Evolutionary conservation across 257 asterid species (phyloP).

Genomic region (Mitragyna speciosa): DNA sequence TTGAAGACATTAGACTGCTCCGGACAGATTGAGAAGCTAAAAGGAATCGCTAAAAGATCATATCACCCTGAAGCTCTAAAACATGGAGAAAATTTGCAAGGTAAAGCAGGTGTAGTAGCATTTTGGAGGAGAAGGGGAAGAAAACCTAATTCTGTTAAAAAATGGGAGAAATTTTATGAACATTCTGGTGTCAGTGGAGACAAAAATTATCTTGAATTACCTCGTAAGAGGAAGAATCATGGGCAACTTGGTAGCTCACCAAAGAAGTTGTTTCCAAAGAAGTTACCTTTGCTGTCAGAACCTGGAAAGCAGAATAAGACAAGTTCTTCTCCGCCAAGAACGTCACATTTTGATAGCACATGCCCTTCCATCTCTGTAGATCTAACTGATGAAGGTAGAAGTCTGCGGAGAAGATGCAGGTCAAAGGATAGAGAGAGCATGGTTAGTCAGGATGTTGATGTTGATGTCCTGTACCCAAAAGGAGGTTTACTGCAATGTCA

Average conservation of each 20-base stretch:
- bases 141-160: slow-evolving; percentile 35
- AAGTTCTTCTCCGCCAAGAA: slow-evolving; percentile 8
- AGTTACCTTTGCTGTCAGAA: slow-evolving; percentile 10
- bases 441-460: neutral
- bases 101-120: slow-evolving; percentile 24
- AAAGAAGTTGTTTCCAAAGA: slow-evolving; percentile 18
- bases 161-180: slow-evolving; percentile 35
- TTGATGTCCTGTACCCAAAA: neutral
- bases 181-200: slow-evolving; percentile 22
- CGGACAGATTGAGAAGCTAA: slow-evolving; percentile 14
- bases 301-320: neutral
- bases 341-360: neutral
- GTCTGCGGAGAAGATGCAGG: slow-evolving; percentile 32
- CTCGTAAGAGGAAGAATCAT: slow-evolving; percentile 28
- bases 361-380: slow-evolving; percentile 4
- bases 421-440: slow-evolving; percentile 36
- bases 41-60: slow-evolving; percentile 11
- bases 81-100: slow-evolving; percentile 19
- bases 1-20: slow-evolving; percentile 20
- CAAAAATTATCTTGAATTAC: slow-evolving; percentile 30
- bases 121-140: slow-evolving; percentile 38
- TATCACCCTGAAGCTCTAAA: slow-evolving; percentile 11
- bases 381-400: slow-evolving; percentile 20
- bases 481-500: slow-evolving; percentile 1
- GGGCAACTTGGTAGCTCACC: slow-evolving; percentile 14